Evolutionary conservation across 495 filamentous ascomycete genomes (phyloP), one percentile per base, ranked within the genome.

Genomic region (Aspergillus ellipticus): DNA sequence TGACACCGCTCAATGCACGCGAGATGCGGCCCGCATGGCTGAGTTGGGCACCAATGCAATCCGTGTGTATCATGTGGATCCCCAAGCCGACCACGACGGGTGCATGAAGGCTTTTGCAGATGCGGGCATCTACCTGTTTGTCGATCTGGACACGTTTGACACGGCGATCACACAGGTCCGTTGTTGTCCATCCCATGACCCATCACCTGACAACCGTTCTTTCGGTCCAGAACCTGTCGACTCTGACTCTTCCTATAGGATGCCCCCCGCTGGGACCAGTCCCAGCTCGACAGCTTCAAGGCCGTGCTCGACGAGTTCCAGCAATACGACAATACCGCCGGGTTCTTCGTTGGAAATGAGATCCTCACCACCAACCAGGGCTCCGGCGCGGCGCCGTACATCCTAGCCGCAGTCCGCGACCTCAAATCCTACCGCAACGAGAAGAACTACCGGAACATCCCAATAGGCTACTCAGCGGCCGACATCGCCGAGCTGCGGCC

Each of bases 261-360:
- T 37, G 37, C 55, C n/a, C 70, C 74, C 11, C 61, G 79, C 55
- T 95, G 90, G 90, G 92, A 86, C 53, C 67, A 84, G 60, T 79
- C 81, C 7, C 84, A 89, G 73, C 77, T 85, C 55, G 71, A 84
- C 29, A 74, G 78, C 28, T 96, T 86, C 72, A 73, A 80, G 11
- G 77, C 76, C 42, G 87, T 95, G 20, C 81, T 94, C 67, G 90
- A 96, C 65, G 77, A 82, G 17, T 96, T 96, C 73, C 81, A 86
- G 24, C 61, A 81, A 50, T 96, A 85, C 63, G 80, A 89, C 64
- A 96, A 96, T 72, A 79, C 85, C 0, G 82, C 89, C 16, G 90
- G 88, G 50, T 85, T 95, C 65, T 90, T 94, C 57, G 79, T 96
- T 42, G 91, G 90, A 50, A 96, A 96, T 62, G 91, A 96, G 72